These are phyloP conservation scores for Fusarium floridanum DNA, from an alignment of 2,329 filamentous ascomycete genomes.

Conservation along the genomic window DNA sequence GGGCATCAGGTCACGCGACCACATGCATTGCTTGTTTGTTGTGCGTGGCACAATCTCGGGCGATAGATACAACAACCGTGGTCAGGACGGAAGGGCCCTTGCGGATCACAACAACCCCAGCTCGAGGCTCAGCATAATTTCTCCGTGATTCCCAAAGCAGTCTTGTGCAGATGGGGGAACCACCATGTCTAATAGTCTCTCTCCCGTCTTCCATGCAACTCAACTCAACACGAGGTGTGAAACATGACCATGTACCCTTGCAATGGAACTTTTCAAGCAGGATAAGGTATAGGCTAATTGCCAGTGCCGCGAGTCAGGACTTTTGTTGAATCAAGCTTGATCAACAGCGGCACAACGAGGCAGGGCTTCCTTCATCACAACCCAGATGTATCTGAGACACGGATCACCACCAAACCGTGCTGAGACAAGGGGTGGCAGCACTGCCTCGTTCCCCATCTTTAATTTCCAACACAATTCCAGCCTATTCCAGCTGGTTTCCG, in stretches of 20 bases:
- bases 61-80: not conserved
- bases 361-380: not conserved
- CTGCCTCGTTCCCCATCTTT: not conserved
- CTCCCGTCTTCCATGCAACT: not conserved
- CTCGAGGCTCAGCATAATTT: not conserved
- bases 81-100: not conserved
- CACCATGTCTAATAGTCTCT: not conserved
- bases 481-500: not conserved
- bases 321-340: not conserved
- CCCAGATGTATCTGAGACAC: not conserved
- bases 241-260: not conserved
- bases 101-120: not conserved
- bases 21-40: not conserved
- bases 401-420: not conserved
- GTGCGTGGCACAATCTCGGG: not conserved
- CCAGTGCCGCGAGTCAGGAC: not conserved
- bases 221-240: not conserved
- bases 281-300: not conserved
- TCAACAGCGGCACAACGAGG: not conserved
- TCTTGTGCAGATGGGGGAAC: slow-evolving; percentile 1
- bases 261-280: not conserved
- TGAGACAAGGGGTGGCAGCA: not conserved
- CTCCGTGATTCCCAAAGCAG: slow-evolving; percentile 5
- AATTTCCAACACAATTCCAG: not conserved
- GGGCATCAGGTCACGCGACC: slow-evolving; percentile 12